These are phyloP conservation scores for Tilletia indica DNA, from an alignment of 1,284 basidiomycete genomes.

Conservation along the genomic window DNA sequence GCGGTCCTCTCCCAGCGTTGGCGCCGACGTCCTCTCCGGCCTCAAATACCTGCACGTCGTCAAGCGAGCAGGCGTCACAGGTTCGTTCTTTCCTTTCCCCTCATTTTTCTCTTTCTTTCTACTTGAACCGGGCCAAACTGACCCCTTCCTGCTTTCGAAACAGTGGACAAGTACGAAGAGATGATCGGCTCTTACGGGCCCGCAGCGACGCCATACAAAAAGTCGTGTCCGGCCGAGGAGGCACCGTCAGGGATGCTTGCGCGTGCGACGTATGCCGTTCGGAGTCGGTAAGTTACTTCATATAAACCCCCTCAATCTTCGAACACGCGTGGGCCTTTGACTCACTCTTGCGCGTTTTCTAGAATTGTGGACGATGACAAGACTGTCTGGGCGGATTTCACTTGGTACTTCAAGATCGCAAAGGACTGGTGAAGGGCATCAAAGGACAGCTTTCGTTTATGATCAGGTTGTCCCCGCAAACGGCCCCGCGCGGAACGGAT, in stretches of 20 bases:
- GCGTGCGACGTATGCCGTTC: constrained; percentile 74
- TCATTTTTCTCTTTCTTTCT: constrained; percentile 5
- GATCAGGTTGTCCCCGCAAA: no score
- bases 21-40: constrained; percentile 80
- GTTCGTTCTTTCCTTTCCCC: constrained; percentile 30
- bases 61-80: constrained; percentile 67
- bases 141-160: background rate
- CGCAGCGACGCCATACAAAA: constrained; percentile 53
- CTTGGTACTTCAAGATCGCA: constrained; percentile 50
- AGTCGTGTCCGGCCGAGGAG: constrained; percentile 57
- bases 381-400: constrained; percentile 64
- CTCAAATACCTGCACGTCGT: constrained; percentile 75
- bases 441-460: background rate
- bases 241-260: constrained; percentile 69
- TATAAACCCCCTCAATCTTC: background rate
- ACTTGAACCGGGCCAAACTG: background rate
- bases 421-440: constrained; percentile 37
- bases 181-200: constrained; percentile 84
- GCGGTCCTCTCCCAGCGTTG: constrained; percentile 52
- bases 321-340: no score
- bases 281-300: constrained; percentile 61
- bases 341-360: background rate
- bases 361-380: constrained; percentile 77
- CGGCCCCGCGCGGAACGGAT: no score
- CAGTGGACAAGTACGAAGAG: constrained; percentile 82